These are phyloP conservation scores for Drechslerella coelobrocha DNA, from an alignment of 2,329 filamentous ascomycete species.

Conservation along the genomic window DNA sequence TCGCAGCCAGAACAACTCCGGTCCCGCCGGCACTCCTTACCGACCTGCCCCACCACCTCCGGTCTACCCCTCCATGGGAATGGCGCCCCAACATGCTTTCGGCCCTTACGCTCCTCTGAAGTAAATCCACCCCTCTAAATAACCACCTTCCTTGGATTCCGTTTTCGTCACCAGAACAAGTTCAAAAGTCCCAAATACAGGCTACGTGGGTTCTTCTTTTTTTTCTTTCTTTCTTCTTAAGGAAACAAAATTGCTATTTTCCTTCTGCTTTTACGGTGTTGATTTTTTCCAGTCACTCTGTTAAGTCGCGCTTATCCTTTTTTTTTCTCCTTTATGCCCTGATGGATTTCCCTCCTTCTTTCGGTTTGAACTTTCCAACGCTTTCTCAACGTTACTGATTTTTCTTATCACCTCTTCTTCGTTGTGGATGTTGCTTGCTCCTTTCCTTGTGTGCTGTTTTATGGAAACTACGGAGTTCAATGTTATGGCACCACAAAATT, in stretches of 20 bases:
- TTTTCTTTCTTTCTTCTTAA: background rate
- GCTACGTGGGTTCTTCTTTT: conserved; percentile 47
- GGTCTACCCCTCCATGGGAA: conserved; percentile 72
- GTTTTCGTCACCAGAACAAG: conserved; percentile 18
- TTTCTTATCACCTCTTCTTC: conserved; percentile 9
- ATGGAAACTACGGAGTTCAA: conserved; percentile 49
- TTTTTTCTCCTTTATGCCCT: conserved; percentile 31
- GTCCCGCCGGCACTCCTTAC: conserved; percentile 92
- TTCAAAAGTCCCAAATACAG: conserved; percentile 41
- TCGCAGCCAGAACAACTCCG: conserved; percentile 98
- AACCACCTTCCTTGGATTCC: background rate
- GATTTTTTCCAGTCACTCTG: conserved; percentile 16
- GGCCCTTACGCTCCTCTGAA: conserved; percentile 55
- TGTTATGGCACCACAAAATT: conserved; percentile 51
- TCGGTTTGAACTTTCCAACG: conserved; percentile 8
- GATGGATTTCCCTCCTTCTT: conserved; percentile 31
- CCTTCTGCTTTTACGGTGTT: conserved; percentile 24
- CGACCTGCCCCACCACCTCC: conserved; percentile 85
- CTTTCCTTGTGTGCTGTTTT: conserved; percentile 47
- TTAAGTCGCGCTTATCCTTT: conserved; percentile 26
- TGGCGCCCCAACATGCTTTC: conserved; percentile 55
- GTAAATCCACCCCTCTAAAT: conserved; percentile 50
- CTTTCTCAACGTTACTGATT: conserved; percentile 5
- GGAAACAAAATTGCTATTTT: conserved; percentile 21
- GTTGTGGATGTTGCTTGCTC: conserved; percentile 49